A percentile compares a stretch with the other conserved stretches of the same genome.
Conservation (phyloP, 352 stramenopile genomes). For the Discostella stelligera region DNA sequence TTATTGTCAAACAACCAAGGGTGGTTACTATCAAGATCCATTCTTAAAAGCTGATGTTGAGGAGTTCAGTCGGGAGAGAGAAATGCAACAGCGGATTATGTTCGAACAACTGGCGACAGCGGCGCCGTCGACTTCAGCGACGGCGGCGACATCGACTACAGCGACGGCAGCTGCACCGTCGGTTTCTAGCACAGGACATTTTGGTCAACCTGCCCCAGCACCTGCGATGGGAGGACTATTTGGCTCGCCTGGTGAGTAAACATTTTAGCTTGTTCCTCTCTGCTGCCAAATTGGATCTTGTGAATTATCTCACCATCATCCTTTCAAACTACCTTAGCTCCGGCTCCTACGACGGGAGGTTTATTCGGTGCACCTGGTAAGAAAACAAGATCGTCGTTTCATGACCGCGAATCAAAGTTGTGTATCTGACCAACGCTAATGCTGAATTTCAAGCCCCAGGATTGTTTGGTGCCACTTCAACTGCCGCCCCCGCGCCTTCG, state of each 20-base stretch:
- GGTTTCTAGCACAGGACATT: conserved; percentile 21
- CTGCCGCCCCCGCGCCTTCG: conserved; percentile 9
- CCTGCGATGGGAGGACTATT: conserved; percentile 39
- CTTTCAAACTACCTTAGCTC: conserved; percentile 6
- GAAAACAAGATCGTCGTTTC: neutral
- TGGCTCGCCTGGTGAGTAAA: conserved; percentile 22
- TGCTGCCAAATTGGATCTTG: neutral
- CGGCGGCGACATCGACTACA: neutral
- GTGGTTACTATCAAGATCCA: conserved; percentile 59
- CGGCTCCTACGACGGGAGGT: conserved; percentile 23
- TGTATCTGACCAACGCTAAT: neutral
- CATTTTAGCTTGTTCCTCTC: neutral
- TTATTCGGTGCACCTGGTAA: conserved; percentile 33
- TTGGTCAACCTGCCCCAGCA: conserved; percentile 33
- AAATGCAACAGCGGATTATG: conserved; percentile 59
- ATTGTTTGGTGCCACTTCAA: conserved; percentile 24
- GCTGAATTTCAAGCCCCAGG: conserved; percentile 15
- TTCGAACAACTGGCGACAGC: conserved; percentile 45
- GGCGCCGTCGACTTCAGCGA: neutral
- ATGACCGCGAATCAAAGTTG: neutral
- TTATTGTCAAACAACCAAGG: conserved; percentile 34
- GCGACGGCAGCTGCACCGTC: conserved; percentile 2
- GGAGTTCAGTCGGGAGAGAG: conserved; percentile 51
- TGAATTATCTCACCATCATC: neutral
- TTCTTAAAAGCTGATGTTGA: conserved; percentile 56